phyloP scores from a whole-genome alignment of 2,329 filamentous ascomycete species.

The Fusarium heterosporum region DNA sequence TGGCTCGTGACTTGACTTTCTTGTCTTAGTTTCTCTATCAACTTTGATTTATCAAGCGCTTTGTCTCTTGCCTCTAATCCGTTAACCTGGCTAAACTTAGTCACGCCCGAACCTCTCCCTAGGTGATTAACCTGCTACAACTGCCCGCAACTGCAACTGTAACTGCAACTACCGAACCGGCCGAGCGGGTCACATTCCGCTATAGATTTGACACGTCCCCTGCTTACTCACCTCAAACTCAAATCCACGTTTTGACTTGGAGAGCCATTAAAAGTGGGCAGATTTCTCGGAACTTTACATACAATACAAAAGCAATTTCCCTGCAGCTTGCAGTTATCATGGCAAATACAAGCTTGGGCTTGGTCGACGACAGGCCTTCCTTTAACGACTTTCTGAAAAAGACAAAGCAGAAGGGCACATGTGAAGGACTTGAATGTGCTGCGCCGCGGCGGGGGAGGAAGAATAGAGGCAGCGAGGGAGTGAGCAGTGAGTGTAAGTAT shows the following conservation, averaged over 20 bases:
- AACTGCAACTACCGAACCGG: constrained; percentile 7
- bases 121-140: neutral
- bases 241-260: constrained; percentile 21
- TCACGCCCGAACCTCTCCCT: neutral
- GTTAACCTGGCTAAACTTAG: no score
- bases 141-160: no score
- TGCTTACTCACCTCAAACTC: constrained; percentile 29
- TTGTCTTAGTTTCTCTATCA: neutral
- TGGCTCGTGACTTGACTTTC: constrained; percentile 7
- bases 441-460: constrained; percentile 17
- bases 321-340: constrained; percentile 10
- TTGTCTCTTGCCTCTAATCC: no score
- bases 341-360: constrained; percentile 12
- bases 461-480: constrained; percentile 8
- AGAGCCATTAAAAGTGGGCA: constrained; percentile 31
- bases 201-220: constrained; percentile 6
- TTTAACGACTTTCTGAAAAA: constrained; percentile 62
- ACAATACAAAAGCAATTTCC: constrained; percentile 2
- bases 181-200: constrained; percentile 10
- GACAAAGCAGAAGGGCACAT: constrained; percentile 51
- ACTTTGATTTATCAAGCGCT: neutral
- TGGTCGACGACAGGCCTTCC: constrained; percentile 52
- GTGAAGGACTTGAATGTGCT: constrained; percentile 24
- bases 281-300: constrained; percentile 15
- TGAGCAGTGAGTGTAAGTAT: constrained; percentile 46